Evolutionary conservation across 2,329 filamentous ascomycete genomes (phyloP), one percentile per base, ranked within the genome.

Genomic region (Colletotrichum noveboracense): DNA sequence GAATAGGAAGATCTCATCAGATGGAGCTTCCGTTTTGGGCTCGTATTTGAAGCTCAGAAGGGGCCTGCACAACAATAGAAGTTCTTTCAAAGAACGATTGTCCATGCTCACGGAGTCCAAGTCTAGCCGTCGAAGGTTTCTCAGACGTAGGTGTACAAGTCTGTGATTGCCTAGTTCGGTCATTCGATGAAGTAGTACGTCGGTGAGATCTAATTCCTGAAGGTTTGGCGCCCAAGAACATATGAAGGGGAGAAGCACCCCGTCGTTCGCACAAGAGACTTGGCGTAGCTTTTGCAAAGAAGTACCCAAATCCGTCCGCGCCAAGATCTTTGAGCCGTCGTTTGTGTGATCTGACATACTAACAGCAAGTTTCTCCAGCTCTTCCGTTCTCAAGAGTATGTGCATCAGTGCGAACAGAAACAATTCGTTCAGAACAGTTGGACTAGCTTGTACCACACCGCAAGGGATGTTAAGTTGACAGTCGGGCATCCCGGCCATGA

Each of bases 61-160:
- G 5, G 38, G 9, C 1, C 38, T 18, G 9, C 18, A 48, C 3
- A 1, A n/a, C 38, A 2, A 4, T 1, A 48, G 9, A 2, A n/a
- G 38, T n/a, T 21, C 9, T 0, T 0, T n/a, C 0, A 48, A 1
- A 6, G 38, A 48, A 12, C 9, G 0, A 4, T 0, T 48, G 18
- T n/a, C 1, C 3, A 12, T 48, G 38, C 0, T 0, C 18, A 48
- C 4, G 2, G 18, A n/a, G 38, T 21, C 4, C 1, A 48, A 2
- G 9, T 48, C 1, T 0, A 48, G 2, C 0, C 38, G 38, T 48
- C 18, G 38, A 48, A 48, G 9, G 38, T n/a, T 48, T n/a, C 9
- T 10, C 38, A 43, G 38, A 43, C 18, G 38, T 43, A 43, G 38
- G 2, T 18, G 38, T 43, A 6, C 4, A 3, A 36, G 34, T 36